phyloP scores from a whole-genome alignment of 192 early-diverging fungal species.

The Coemansia sp. region DNA sequence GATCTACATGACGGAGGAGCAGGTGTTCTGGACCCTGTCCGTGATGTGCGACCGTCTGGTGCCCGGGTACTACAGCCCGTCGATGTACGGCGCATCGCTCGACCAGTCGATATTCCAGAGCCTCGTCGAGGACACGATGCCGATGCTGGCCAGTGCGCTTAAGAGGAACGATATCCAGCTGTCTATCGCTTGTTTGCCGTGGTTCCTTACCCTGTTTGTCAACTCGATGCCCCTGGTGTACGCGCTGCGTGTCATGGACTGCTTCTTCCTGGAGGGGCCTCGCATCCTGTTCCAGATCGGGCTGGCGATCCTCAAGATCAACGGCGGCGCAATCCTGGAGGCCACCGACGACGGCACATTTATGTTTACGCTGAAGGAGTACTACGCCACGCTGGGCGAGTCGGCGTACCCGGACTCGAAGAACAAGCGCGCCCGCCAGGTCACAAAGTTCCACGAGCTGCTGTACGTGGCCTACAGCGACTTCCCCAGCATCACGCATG shows the following conservation, averaged over 20 bases:
- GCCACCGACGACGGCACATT: slow-evolving; percentile 74
- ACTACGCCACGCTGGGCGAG: slow-evolving; percentile 81
- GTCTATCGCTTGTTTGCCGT: slow-evolving; percentile 94
- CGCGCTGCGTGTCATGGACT: slow-evolving; percentile 88
- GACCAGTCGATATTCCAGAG: slow-evolving; percentile 96
- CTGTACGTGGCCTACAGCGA: slow-evolving; percentile 88
- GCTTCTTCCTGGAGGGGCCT: slow-evolving; percentile 97
- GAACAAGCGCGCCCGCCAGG: slow-evolving; percentile 58
- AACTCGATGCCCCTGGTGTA: slow-evolving; percentile 93
- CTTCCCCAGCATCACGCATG: slow-evolving; percentile 78
- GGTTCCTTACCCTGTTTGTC: slow-evolving; percentile 96
- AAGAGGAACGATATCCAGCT: slow-evolving; percentile 89
- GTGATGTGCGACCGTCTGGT: slow-evolving; percentile 87
- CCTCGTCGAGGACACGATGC: slow-evolving; percentile 88
- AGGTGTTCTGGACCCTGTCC: slow-evolving; percentile 94
- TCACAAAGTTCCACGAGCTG: slow-evolving; percentile 88
- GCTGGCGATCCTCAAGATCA: slow-evolving; percentile 89
- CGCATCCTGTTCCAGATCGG: slow-evolving; percentile 94
- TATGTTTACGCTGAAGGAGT: slow-evolving; percentile 82
- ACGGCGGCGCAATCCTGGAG: slow-evolving; percentile 72
- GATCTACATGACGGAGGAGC: slow-evolving; percentile 94
- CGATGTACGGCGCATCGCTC: slow-evolving; percentile 96
- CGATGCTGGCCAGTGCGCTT: slow-evolving; percentile 80
- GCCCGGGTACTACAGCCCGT: slow-evolving; percentile 95
- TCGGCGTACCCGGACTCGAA: slow-evolving; percentile 62